These are phyloP conservation scores for Strombidium stylifer DNA, from an alignment of 73 alveolate genomes.

Conservation along the genomic window DNA sequence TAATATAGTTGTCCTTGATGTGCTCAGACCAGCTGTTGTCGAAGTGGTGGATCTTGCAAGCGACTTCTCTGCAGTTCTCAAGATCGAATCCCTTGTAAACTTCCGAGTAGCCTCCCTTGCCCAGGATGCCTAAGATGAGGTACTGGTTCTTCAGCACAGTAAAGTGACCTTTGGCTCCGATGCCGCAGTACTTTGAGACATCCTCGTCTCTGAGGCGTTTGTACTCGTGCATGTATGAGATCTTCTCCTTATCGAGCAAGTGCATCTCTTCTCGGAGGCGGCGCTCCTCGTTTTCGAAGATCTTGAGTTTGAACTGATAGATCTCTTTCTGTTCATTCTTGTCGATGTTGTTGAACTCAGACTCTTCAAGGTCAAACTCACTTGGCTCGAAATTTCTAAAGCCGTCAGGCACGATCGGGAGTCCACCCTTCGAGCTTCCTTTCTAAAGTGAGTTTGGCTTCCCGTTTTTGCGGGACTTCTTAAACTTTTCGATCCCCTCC, in stretches of 20 bases:
- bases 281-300: slow-evolving; percentile 69
- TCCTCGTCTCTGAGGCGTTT: slow-evolving; percentile 81
- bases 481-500: slow-evolving; percentile 59
- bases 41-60: slow-evolving; percentile 94
- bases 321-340: slow-evolving; percentile 72
- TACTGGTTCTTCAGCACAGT: slow-evolving; percentile 80
- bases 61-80: slow-evolving; percentile 86
- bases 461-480: slow-evolving; percentile 22
- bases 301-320: slow-evolving; percentile 63
- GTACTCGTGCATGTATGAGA: slow-evolving; percentile 65
- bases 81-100: slow-evolving; percentile 97
- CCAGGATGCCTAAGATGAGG: slow-evolving; percentile 84
- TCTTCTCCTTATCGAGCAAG: slow-evolving; percentile 79
- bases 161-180: slow-evolving; percentile 72
- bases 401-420: too few species aligned
- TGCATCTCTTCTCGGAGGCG: slow-evolving; percentile 71
- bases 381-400: too few species aligned
- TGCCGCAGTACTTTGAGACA: slow-evolving; percentile 58
- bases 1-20: slow-evolving; percentile 91
- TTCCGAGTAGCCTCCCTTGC: slow-evolving; percentile 98
- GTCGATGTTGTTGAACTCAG: slow-evolving; percentile 72
- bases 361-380: slow-evolving; percentile 52
- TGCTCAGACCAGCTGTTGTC: slow-evolving; percentile 92
- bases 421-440: neutral
- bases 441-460: slow-evolving; percentile 11